Base-by-base conservation (phyloP, 2,329 filamentous ascomycete genomes). In the Trichoderma koningii region DNA sequence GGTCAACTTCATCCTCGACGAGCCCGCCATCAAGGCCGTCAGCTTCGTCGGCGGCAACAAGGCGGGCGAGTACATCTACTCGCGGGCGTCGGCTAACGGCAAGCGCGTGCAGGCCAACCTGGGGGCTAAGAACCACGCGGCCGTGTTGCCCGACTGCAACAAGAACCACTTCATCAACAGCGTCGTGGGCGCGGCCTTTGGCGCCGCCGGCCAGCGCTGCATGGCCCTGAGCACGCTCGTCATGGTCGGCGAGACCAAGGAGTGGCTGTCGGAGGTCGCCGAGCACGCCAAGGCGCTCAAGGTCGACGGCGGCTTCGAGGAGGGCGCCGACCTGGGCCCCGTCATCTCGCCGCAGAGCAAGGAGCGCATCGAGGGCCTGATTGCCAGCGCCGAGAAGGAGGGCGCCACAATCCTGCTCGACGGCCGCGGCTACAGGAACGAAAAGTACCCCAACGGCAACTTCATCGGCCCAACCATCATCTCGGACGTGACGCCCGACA, bases 91-190 rank as follows among this genome's bases (percentile, higher is more conserved):
- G 1, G 91, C 90, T 73, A 92, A 94, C 73, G 91, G 92, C 73
- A 95, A 95, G 85, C 89, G 91, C 72, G 90, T 93, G 38, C 92
- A 95, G 80, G 91, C 91, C 76, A 95, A 95, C 79, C 80, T 95
- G 67, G 92, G 91, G 47, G 91, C 91, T 70, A 95, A 95, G 85
- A 95, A 95, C 83, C 91, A 95, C 76, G 91, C 91, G 30, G 89
- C 90, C 61, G 88, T 95, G 34, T 85, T 94, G 67, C 91, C 91
- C 19, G 91, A 95, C 81, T 90, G 88, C 81, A 93, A 95, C 82
- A 94, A 93, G 85, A 93, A 95, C 81, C 90, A 93, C 72, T 91
- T 92, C 70, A 80, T 95, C 72, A 95, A 94, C 79, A 89, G 90
- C 50, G 91, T 95, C 69, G 86, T 91, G 5, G 92, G 91, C 69